Percentiles rank a stretch among this genome's conserved stretches.
phyloP scores from a whole-genome alignment of 1,284 basidiomycete species.

The Waitea zeae region DNA sequence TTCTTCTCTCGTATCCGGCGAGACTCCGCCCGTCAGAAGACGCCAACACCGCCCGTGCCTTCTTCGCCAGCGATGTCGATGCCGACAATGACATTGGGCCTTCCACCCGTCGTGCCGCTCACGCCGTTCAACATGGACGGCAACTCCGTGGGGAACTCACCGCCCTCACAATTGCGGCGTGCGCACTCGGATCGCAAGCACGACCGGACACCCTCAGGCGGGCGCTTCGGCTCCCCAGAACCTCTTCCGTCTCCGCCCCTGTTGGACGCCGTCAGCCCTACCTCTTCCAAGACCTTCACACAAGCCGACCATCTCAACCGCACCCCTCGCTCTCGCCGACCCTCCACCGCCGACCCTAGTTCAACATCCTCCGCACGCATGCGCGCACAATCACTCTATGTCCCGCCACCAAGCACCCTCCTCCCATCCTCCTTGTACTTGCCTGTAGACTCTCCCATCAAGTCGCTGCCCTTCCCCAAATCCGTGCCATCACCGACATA shows the following conservation, averaged over 20 bases:
- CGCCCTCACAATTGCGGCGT: too few species aligned
- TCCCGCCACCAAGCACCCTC: conserved; percentile 6
- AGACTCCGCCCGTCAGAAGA: not conserved
- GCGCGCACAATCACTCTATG: not conserved
- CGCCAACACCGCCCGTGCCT: conserved; percentile 8
- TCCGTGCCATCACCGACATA: conserved; percentile 8
- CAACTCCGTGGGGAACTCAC: too few species aligned
- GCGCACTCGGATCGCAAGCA: conserved; percentile 29
- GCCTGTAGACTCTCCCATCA: conserved; percentile 5
- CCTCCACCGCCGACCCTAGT: not conserved
- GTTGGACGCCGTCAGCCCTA: too few species aligned
- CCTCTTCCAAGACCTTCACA: not conserved
- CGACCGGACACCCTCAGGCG: too few species aligned
- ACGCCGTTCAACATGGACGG: conserved; percentile 34
- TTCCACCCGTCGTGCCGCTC: conserved; percentile 29
- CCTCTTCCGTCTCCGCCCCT: too few species aligned
- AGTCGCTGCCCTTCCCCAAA: conserved; percentile 9
- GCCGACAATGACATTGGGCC: conserved; percentile 14
- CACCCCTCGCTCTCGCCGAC: conserved; percentile 7
- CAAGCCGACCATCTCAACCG: conserved; percentile 2
- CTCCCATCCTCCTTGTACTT: conserved; percentile 6
- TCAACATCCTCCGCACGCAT: too few species aligned
- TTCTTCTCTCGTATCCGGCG: conserved; percentile 26
- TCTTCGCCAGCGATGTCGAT: conserved; percentile 11
- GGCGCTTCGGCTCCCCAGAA: too few species aligned